A percentile compares a stretch with the other conserved stretches of the same genome.
Conservation (phyloP, 176 grass and related monocot genomes). For the Canna indica region DNA sequence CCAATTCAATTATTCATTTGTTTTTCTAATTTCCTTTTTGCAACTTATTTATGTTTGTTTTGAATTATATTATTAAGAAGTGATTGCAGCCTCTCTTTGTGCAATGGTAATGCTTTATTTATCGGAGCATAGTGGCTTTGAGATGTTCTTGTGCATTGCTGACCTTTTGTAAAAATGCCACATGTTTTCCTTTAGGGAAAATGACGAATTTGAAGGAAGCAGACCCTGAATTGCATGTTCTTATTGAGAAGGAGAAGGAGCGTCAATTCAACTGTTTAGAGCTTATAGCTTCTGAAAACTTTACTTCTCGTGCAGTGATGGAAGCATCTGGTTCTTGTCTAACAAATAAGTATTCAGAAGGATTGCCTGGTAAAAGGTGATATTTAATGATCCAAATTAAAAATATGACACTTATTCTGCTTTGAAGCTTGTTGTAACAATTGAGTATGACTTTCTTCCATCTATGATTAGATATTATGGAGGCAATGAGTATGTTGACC, state of each 20-base stretch:
- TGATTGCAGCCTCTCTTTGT: background rate
- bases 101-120: background rate
- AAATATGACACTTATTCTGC: background rate
- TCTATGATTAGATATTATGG: constrained; percentile 12
- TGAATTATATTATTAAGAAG: background rate
- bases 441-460: background rate
- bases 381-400: background rate
- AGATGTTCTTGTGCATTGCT: background rate
- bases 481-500: constrained; percentile 22
- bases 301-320: constrained; percentile 16
- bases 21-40: background rate
- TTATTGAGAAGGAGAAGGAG: constrained; percentile 14
- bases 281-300: constrained; percentile 21
- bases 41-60: background rate
- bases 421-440: background rate
- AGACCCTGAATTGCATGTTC: constrained; percentile 11
- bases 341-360: constrained; percentile 19
- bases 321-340: constrained; percentile 21
- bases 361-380: constrained; percentile 19
- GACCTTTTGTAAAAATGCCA: background rate
- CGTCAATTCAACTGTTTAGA: constrained; percentile 20
- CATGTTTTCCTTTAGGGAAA: background rate
- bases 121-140: background rate
- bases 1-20: background rate
- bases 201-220: background rate